Conservation (phyloP, 306 rosid genomes). For the Lablab purpureus region DNA sequence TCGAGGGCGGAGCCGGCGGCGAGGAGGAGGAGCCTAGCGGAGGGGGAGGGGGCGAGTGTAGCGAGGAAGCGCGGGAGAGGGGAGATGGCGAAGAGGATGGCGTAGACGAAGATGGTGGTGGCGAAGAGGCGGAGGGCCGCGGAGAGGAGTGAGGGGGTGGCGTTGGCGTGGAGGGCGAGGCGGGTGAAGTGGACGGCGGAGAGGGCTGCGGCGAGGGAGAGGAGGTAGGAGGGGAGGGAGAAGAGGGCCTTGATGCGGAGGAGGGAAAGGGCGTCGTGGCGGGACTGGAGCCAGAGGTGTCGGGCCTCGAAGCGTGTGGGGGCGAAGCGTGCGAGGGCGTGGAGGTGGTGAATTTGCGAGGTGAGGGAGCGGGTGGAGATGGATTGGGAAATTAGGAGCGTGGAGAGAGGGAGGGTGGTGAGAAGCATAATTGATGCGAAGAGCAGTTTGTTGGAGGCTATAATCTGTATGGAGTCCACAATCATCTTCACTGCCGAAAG, state of each 20-base stretch:
- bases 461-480: constrained; percentile 53
- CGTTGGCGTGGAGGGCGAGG: constrained; percentile 34
- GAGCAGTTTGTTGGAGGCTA: constrained; percentile 50
- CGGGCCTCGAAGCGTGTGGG: constrained; percentile 82
- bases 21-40: constrained; percentile 28
- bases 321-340: constrained; percentile 65
- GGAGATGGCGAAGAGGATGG: constrained; percentile 53
- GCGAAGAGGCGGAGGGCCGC: constrained; percentile 50
- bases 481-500: constrained; percentile 48
- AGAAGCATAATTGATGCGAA: constrained; percentile 62
- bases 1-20: constrained; percentile 50
- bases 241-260: constrained; percentile 64
- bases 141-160: constrained; percentile 48
- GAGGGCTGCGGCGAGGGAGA: constrained; percentile 74
- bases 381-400: constrained; percentile 60
- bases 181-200: constrained; percentile 61
- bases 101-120: constrained; percentile 66
- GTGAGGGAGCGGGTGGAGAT: constrained; percentile 55
- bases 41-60: constrained; percentile 23
- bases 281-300: constrained; percentile 75
- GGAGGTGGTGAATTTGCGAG: constrained; percentile 67
- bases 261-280: constrained; percentile 65
- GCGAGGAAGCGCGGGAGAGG: constrained; percentile 46
- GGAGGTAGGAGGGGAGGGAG: constrained; percentile 57
- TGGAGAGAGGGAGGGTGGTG: constrained; percentile 69